These are phyloP conservation scores for Discostella pseudostelligera DNA, from an alignment of 108 stramenopile genomes.

Conservation along the genomic window DNA sequence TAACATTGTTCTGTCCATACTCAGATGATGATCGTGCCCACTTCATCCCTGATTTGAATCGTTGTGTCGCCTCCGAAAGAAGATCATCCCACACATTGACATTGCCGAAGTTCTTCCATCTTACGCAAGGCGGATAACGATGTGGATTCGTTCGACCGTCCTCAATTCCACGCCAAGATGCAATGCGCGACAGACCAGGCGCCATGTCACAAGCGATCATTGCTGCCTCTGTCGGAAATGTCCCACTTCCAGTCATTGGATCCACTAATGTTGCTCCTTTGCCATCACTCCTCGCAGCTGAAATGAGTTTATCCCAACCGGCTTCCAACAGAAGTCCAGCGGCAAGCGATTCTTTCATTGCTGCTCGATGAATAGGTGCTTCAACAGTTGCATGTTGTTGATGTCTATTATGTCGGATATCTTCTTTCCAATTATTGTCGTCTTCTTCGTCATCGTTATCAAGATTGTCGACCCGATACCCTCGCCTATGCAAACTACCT, in stretches of 20 bases:
- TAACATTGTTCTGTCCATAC: conserved; percentile 18
- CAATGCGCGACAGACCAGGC: conserved; percentile 71
- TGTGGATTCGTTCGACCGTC: conserved; percentile 46
- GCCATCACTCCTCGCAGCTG: conserved; percentile 39
- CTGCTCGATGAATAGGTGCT: conserved; percentile 65
- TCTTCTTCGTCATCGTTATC: conserved; percentile 8
- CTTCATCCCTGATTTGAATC: conserved; percentile 56
- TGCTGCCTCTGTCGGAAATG: conserved; percentile 70
- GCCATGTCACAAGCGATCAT: conserved; percentile 78
- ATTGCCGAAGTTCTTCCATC: conserved; percentile 63
- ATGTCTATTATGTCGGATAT: not conserved
- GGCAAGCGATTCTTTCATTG: conserved; percentile 84
- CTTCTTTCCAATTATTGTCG: conserved; percentile 3
- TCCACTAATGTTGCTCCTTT: conserved; percentile 53
- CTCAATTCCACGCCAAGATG: conserved; percentile 25
- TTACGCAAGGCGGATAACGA: conserved; percentile 57
- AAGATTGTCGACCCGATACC: conserved; percentile 48
- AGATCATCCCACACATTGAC: conserved; percentile 57
- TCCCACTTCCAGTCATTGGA: conserved; percentile 84
- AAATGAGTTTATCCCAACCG: conserved; percentile 58
- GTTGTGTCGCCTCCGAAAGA: conserved; percentile 59
- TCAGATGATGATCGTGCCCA: conserved; percentile 34
- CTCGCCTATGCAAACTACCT: conserved; percentile 66
- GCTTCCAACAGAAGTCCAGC: conserved; percentile 72
- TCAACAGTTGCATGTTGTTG: not conserved